phyloP scores from a whole-genome alignment of 192 early-diverging fungal genomes.

The Tieghemiomyces parasiticus region DNA sequence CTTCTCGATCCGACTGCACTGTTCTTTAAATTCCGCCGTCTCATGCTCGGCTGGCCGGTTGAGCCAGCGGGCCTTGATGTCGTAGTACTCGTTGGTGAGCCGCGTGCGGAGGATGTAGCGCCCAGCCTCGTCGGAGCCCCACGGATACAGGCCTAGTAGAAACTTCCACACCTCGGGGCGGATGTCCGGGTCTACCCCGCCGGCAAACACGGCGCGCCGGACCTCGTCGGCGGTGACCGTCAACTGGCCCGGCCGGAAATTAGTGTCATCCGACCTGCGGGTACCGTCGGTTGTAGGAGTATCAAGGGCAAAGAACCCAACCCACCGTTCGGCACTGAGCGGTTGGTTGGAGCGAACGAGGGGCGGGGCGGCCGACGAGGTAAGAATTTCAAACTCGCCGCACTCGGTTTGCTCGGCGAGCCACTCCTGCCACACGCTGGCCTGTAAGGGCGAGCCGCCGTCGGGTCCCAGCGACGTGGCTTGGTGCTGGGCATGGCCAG shows the following conservation, averaged over 20 bases:
- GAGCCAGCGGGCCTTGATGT: slow-evolving; percentile 49
- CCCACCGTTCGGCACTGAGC: slow-evolving; percentile 51
- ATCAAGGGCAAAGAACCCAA: slow-evolving; percentile 43
- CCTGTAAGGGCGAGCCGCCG: neutral
- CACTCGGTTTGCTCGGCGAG: slow-evolving; percentile 22
- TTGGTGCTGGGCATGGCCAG: slow-evolving; percentile 11
- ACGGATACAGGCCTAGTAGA: slow-evolving; percentile 69
- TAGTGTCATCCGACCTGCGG: slow-evolving; percentile 16
- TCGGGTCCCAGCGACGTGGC: neutral
- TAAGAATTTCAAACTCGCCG: slow-evolving; percentile 27
- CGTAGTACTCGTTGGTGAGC: slow-evolving; percentile 42
- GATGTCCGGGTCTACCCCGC: slow-evolving; percentile 66
- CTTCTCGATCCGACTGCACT: slow-evolving; percentile 73
- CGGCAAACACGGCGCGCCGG: slow-evolving; percentile 44
- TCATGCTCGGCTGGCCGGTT: slow-evolving; percentile 36
- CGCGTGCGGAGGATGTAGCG: slow-evolving; percentile 40
- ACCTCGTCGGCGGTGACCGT: slow-evolving; percentile 31
- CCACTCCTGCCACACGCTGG: slow-evolving; percentile 34
- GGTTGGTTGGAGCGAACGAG: slow-evolving; percentile 28
- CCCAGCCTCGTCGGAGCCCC: slow-evolving; percentile 60
- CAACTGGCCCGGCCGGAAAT: slow-evolving; percentile 27
- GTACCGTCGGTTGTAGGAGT: no score
- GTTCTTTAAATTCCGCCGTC: slow-evolving; percentile 46
- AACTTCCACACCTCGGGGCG: slow-evolving; percentile 83
- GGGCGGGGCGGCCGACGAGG: slow-evolving; percentile 19